These are phyloP conservation scores for Brassica balearica DNA, from an alignment of 441 rosid species.

Conservation along the genomic window DNA sequence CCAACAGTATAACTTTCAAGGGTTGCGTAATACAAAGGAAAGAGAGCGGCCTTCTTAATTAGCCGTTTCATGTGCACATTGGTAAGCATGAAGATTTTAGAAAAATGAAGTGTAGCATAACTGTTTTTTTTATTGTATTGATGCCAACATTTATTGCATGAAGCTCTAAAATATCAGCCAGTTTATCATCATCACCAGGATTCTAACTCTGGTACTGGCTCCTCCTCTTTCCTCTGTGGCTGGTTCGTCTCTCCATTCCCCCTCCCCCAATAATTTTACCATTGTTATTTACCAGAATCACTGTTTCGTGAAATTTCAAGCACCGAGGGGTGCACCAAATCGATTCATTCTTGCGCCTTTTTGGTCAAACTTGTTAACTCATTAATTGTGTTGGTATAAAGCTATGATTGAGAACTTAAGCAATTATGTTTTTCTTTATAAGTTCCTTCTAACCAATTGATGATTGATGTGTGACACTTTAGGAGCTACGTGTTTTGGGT, in stretches of 20 bases:
- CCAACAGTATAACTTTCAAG: too few species aligned
- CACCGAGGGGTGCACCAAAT: neutral
- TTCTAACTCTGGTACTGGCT: slow-evolving; percentile 56
- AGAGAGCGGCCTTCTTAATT: neutral
- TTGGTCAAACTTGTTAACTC: slow-evolving; percentile 4
- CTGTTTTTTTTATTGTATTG: too few species aligned
- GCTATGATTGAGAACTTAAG: slow-evolving; percentile 3
- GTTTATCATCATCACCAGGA: slow-evolving; percentile 49
- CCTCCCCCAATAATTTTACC: neutral
- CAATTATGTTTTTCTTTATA: neutral
- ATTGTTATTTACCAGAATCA: neutral
- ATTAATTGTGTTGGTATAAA: slow-evolving; percentile 4
- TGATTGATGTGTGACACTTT: slow-evolving; percentile 21
- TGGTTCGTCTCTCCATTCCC: slow-evolving; percentile 55
- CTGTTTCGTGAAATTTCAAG: neutral
- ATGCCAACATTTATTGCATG: too few species aligned
- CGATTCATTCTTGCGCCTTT: neutral
- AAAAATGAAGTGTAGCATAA: too few species aligned
- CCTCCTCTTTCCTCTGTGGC: slow-evolving; percentile 62
- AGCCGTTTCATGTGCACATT: neutral
- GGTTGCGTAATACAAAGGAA: neutral
- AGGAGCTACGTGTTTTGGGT: slow-evolving; percentile 10
- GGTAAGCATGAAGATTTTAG: too few species aligned
- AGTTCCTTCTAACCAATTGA: too few species aligned
- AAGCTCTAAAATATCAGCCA: neutral